Evolutionary conservation across 2,329 filamentous ascomycete genomes (phyloP).

Genomic region (Xylaria polymorpha): DNA sequence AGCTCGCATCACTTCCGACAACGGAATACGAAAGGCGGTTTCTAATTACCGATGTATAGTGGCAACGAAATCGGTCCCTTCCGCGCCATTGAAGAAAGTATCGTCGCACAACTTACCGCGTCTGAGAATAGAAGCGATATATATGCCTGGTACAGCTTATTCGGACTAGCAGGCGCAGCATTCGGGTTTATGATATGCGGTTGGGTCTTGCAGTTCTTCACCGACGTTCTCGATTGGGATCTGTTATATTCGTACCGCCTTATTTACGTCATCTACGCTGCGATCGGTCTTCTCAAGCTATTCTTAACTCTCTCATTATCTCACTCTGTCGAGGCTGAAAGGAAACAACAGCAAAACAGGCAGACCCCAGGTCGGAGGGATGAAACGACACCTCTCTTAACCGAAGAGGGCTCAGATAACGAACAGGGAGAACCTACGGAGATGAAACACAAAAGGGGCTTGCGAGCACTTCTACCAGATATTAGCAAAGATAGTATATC

Average conservation of each 20-base stretch:
- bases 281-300: slow-evolving; percentile 68
- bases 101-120: slow-evolving; percentile 66
- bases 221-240: slow-evolving; percentile 47
- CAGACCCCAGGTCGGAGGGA: slow-evolving; percentile 12
- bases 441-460: slow-evolving; percentile 22
- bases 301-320: slow-evolving; percentile 62
- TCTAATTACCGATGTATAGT: slow-evolving; percentile 49
- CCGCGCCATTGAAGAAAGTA: slow-evolving; percentile 70
- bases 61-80: slow-evolving; percentile 74
- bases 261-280: slow-evolving; percentile 69
- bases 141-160: slow-evolving; percentile 71
- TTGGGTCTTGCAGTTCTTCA: slow-evolving; percentile 66
- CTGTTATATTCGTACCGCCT: slow-evolving; percentile 43
- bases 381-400: slow-evolving; percentile 44
- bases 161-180: slow-evolving; percentile 70
- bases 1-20: not conserved
- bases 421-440: slow-evolving; percentile 8
- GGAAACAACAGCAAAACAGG: slow-evolving; percentile 39
- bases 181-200: slow-evolving; percentile 68
- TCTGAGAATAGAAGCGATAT: slow-evolving; percentile 62
- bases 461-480: slow-evolving; percentile 60
- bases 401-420: not conserved
- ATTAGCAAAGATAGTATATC: slow-evolving; percentile 58
- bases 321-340: slow-evolving; percentile 50
- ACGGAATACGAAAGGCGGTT: not conserved